Base-by-base conservation (phyloP, 2,329 filamentous ascomycete species). In the Sporothrix curviconia region DNA sequence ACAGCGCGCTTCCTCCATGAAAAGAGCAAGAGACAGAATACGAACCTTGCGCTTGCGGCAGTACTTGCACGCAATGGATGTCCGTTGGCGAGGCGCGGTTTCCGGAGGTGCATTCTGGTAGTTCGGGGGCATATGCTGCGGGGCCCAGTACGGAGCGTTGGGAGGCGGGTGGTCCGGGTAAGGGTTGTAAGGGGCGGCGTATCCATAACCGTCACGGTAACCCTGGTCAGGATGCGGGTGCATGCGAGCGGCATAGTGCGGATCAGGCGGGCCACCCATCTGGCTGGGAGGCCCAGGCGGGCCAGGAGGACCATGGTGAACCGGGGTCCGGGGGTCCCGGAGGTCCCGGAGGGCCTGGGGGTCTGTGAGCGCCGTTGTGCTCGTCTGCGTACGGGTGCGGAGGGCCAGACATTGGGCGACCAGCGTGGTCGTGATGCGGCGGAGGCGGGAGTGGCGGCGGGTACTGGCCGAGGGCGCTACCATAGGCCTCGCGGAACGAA, bases 31-130 rank as follows among this genome's bases (percentile, higher is more conserved):
- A 30, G 43, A 14, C 19, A 57, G 11, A 19, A 2, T 43, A 28
- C 39, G 7, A 44, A 83, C 81, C 77, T 84, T 84, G 66, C 81
- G 73, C 67, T 82, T 81, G n/a, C 80, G 71, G 65, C 81, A 84
- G 61, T 84, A 84, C 55, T 78, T 74, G 66, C 81, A 84, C 4
- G 80, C 80, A 62, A 83, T 83, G 0, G 80, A 82, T 1, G 80
- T 83, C 30, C 81, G 72, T 66, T 83, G 80, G 22, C 80, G 72
- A 1, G 81, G 81, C 3, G 81, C 80, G 19, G 79, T 76, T 64
- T 80, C 79, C 11, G 71, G 68, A 36, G 72, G 68, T 28, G 66
- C 68, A 19, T 64, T 70, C 39, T 69, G 72, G 17, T 70, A 68
- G 32, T 63, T 67, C 3, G 59, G 61, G 62, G 68, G 37, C 62